Conservation (phyloP, 2,329 filamentous ascomycete species). For the Cryphonectria radicalis region DNA sequence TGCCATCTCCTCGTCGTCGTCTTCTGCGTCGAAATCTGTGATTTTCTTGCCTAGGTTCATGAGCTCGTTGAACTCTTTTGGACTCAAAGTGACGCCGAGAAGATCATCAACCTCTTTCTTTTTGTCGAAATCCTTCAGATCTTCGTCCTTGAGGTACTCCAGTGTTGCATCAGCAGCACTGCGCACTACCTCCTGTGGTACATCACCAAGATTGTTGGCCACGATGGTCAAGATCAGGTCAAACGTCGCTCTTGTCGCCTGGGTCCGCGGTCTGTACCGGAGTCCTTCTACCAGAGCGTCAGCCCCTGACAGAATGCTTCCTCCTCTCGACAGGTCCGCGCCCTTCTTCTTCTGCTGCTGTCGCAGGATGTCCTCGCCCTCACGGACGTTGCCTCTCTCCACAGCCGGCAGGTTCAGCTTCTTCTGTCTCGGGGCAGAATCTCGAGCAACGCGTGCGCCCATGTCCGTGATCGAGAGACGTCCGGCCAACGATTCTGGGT, state of each 20-base stretch:
- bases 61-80: conserved; percentile 95
- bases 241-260: conserved; percentile 89
- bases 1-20: conserved; percentile 88
- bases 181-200: conserved; percentile 86
- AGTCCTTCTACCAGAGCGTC: conserved; percentile 91
- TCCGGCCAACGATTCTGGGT: conserved; percentile 95
- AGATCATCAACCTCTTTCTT: conserved; percentile 98
- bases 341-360: conserved; percentile 88
- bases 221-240: conserved; percentile 93
- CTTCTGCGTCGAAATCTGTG: conserved; percentile 95
- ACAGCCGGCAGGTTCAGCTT: conserved; percentile 72
- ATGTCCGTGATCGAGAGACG: conserved; percentile 93
- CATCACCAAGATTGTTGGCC: conserved; percentile 86
- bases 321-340: conserved; percentile 69
- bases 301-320: conserved; percentile 80
- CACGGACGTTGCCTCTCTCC: conserved; percentile 74
- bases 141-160: conserved; percentile 92
- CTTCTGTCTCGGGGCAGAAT: conserved; percentile 80
- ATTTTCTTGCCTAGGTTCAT: conserved; percentile 98
- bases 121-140: conserved; percentile 96
- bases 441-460: conserved; percentile 82
- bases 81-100: conserved; percentile 77
- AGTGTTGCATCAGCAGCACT: conserved; percentile 92
- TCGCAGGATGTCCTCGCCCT: conserved; percentile 82
- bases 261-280: conserved; percentile 87